These are phyloP conservation scores for Fusarium tanahbumbuense DNA, from an alignment of 2,329 filamentous ascomycete species.

Conservation along the genomic window DNA sequence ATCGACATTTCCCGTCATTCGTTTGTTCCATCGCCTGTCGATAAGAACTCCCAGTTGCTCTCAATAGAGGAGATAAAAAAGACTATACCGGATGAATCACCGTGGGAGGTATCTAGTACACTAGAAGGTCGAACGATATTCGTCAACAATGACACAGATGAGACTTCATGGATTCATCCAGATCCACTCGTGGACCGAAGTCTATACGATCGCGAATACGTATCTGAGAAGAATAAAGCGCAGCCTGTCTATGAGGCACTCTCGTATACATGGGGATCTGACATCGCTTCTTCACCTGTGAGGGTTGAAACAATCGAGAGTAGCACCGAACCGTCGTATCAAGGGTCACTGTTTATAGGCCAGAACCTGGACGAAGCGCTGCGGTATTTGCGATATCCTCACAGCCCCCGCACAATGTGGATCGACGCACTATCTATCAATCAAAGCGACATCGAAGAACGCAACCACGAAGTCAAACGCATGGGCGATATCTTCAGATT, in stretches of 20 bases:
- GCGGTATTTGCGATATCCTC: not conserved
- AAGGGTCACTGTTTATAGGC: not conserved
- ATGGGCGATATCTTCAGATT: slow-evolving; percentile 11
- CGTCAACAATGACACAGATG: not conserved
- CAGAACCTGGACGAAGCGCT: not conserved
- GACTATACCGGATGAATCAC: not conserved
- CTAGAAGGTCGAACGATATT: not conserved
- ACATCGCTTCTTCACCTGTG: not conserved
- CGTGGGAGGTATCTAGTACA: not conserved
- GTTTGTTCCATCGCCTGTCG: not conserved
- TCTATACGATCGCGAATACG: not conserved
- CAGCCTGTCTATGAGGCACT: not conserved
- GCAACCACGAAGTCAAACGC: slow-evolving; percentile 19
- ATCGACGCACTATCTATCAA: slow-evolving; percentile 9
- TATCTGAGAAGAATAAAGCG: fast-evolving
- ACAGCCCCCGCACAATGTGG: slow-evolving; percentile 11
- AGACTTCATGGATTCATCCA: not conserved
- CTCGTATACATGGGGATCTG: not conserved
- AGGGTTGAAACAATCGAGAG: not conserved
- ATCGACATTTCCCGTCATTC: not conserved
- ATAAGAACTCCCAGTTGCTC: fast-evolving
- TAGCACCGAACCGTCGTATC: not conserved
- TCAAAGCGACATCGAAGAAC: not conserved
- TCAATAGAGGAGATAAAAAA: not conserved
- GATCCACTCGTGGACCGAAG: not conserved